phyloP scores from a whole-genome alignment of 2,329 filamentous ascomycete species.

The Chrysoporthe deuterocubensis region DNA sequence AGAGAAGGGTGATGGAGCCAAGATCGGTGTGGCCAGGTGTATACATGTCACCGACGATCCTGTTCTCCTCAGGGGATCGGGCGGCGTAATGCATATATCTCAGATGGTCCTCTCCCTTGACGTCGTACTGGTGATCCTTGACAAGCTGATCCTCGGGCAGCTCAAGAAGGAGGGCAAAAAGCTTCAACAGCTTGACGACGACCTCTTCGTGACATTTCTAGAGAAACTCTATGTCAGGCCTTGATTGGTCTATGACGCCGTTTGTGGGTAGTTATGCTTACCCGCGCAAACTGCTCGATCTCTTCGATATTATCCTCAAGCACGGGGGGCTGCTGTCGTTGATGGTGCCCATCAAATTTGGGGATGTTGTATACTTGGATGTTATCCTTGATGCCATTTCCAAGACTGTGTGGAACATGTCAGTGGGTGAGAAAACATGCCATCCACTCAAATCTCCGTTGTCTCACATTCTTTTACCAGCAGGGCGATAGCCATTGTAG shows the following conservation, averaged over 20 bases:
- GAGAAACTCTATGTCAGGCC: conserved; percentile 33
- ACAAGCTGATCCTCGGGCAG: conserved; percentile 62
- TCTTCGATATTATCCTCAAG: conserved; percentile 54
- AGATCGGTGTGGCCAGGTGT: conserved; percentile 59
- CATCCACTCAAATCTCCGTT: background rate
- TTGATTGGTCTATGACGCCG: conserved; percentile 9
- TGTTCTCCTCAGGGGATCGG: conserved; percentile 52
- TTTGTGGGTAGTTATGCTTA: conserved; percentile 30
- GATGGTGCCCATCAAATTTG: conserved; percentile 38
- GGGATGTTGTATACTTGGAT: conserved; percentile 46
- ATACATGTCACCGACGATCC: conserved; percentile 48
- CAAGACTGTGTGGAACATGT: conserved; percentile 11
- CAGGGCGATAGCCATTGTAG: conserved; percentile 61
- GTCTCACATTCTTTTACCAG: conserved; percentile 41
- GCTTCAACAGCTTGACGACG: conserved; percentile 58
- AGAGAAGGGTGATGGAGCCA: conserved; percentile 59
- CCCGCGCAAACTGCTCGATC: conserved; percentile 55
- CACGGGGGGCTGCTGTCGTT: conserved; percentile 44
- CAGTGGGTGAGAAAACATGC: background rate
- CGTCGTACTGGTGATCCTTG: conserved; percentile 60
- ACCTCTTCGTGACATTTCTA: conserved; percentile 56
- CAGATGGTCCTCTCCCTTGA: conserved; percentile 63
- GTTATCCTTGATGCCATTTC: conserved; percentile 44
- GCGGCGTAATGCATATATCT: conserved; percentile 64
- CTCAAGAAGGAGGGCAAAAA: conserved; percentile 65